Evolutionary conservation across 345 rosid species (phyloP).

Genomic region (Gossypium thurberi): DNA sequence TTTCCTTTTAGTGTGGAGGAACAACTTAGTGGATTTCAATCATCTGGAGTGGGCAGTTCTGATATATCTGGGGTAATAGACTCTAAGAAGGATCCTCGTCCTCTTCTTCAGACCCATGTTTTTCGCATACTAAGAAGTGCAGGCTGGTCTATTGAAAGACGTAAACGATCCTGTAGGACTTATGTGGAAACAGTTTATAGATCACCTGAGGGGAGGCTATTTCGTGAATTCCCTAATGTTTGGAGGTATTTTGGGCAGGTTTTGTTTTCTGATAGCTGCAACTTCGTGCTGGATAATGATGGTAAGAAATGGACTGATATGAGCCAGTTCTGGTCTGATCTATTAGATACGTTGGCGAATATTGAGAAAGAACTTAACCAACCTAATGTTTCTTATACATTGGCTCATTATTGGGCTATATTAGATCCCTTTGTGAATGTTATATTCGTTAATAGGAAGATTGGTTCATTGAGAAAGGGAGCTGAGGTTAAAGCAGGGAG

Average conservation of each 20-base stretch:
- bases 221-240: constrained; percentile 70
- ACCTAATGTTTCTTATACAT: constrained; percentile 28
- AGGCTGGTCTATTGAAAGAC: constrained; percentile 66
- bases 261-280: constrained; percentile 33
- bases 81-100: constrained; percentile 60
- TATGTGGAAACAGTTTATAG: constrained; percentile 43
- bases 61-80: constrained; percentile 29
- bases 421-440: constrained; percentile 86
- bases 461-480: constrained; percentile 74
- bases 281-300: constrained; percentile 34
- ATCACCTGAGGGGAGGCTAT: constrained; percentile 58
- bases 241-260: constrained; percentile 65
- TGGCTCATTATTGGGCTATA: constrained; percentile 62
- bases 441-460: constrained; percentile 65
- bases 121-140: constrained; percentile 41
- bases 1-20: constrained; percentile 27
- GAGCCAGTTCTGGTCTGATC: constrained; percentile 60
- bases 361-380: constrained; percentile 49
- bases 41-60: constrained; percentile 15
- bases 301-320: constrained; percentile 65
- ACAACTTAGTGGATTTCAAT: constrained; percentile 25
- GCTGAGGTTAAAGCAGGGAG: constrained; percentile 48
- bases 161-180: constrained; percentile 48
- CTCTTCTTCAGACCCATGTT: constrained; percentile 55
- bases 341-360: constrained; percentile 39